These are phyloP conservation scores for Sugiyamaella pinicola DNA, from an alignment of 1,139 yeast species.

Conservation along the genomic window DNA sequence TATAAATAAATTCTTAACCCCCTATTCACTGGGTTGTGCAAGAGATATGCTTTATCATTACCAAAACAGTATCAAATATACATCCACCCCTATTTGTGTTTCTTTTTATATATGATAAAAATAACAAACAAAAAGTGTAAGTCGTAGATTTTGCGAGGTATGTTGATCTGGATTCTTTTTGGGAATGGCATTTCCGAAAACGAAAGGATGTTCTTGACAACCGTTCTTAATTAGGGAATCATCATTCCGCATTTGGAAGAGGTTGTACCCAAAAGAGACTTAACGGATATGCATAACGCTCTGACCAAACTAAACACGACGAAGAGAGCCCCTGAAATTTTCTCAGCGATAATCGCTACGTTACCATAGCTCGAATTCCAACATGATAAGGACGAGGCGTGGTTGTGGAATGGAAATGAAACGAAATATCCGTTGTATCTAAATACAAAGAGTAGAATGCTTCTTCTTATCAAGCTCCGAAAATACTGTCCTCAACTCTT, in stretches of 20 bases:
- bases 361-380: background rate
- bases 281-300: slow-evolving; percentile 11
- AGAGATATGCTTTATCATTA: background rate
- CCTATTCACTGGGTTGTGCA: background rate
- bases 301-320: slow-evolving; percentile 8
- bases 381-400: background rate
- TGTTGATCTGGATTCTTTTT: background rate
- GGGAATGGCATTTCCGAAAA: background rate
- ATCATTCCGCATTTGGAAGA: background rate
- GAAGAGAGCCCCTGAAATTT: slow-evolving; percentile 10
- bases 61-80: slow-evolving; percentile 1
- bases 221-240: background rate
- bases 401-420: background rate
- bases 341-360: background rate
- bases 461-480: no score
- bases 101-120: background rate
- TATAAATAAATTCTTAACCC: slow-evolving; percentile 3
- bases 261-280: background rate
- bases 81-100: background rate
- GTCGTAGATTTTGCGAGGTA: background rate
- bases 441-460: no score
- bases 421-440: no score
- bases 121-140: background rate
- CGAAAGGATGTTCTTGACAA: background rate
- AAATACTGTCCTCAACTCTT: no score